These are phyloP conservation scores for Herpetomonas tarakana DNA, from an alignment of 208 protist species.

Conservation along the genomic window DNA sequence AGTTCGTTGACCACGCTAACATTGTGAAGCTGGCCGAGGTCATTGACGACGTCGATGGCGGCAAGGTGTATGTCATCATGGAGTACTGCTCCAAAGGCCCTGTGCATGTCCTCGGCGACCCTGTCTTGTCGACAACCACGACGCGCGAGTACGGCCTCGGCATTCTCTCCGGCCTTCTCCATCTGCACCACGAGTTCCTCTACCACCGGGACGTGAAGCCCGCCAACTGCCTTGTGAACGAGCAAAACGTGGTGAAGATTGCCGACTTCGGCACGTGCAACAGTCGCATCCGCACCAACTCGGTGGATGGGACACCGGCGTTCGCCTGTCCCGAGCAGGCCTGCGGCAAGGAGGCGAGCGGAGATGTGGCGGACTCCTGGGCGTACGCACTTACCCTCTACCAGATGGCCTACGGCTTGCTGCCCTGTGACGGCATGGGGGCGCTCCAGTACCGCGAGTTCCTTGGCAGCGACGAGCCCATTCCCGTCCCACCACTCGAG, in stretches of 20 bases:
- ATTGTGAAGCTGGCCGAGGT: slow-evolving; percentile 94
- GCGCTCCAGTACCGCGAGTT: slow-evolving; percentile 2
- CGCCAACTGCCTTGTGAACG: slow-evolving; percentile 76
- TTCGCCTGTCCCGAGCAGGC: slow-evolving; percentile 81
- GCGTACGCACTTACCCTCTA: slow-evolving; percentile 89
- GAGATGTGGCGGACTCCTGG: slow-evolving; percentile 88
- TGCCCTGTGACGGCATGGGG: slow-evolving; percentile 37
- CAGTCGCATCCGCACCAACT: slow-evolving; percentile 36
- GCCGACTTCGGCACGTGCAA: slow-evolving; percentile 88
- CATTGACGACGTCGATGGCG: slow-evolving; percentile 91
- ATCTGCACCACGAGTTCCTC: slow-evolving; percentile 75
- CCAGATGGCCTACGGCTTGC: slow-evolving; percentile 57
- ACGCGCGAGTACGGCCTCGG: slow-evolving; percentile 54
- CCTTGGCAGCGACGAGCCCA: slow-evolving; percentile 4
- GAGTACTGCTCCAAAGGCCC: slow-evolving; percentile 89
- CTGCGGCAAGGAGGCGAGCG: slow-evolving; percentile 39
- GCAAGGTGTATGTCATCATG: slow-evolving; percentile 94
- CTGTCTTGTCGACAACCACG: slow-evolving; percentile 42
- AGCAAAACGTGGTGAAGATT: slow-evolving; percentile 67
- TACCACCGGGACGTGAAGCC: slow-evolving; percentile 86
- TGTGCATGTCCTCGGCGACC: slow-evolving; percentile 53
- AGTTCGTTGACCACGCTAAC: slow-evolving; percentile 95
- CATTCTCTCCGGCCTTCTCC: slow-evolving; percentile 63
- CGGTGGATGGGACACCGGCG: slow-evolving; percentile 67
- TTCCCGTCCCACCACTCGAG: slow-evolving; percentile 1